Evolutionary conservation across 2,329 filamentous ascomycete genomes (phyloP).

Genomic region (Penicillium thymicola): DNA sequence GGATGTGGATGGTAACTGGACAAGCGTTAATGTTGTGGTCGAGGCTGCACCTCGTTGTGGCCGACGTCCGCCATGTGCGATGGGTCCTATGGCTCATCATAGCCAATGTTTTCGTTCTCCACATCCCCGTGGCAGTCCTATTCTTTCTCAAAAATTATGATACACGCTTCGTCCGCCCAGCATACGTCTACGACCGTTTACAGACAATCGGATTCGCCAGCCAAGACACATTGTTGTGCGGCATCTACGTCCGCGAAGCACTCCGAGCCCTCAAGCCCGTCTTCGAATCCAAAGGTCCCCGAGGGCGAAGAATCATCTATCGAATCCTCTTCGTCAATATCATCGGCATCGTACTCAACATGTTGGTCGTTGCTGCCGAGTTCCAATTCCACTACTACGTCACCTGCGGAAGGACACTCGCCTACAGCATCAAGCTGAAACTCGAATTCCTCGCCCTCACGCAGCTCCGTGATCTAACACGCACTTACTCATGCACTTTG

Average conservation of each 20-base stretch:
- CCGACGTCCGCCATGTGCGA: conserved; percentile 30
- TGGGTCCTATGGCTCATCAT: conserved; percentile 44
- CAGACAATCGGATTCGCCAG: conserved; percentile 50
- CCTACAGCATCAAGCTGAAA: conserved; percentile 46
- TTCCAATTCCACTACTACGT: conserved; percentile 37
- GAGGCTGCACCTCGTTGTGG: conserved; percentile 43
- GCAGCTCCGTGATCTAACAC: conserved; percentile 33
- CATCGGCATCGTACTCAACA: conserved; percentile 40
- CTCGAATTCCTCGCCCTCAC: conserved; percentile 45
- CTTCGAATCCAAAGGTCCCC: conserved; percentile 38
- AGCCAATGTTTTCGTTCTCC: conserved; percentile 18
- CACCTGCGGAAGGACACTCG: conserved; percentile 36
- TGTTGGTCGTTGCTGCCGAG: conserved; percentile 33
- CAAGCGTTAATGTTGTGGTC: conserved; percentile 47
- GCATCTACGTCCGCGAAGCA: conserved; percentile 51
- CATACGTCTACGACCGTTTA: conserved; percentile 46
- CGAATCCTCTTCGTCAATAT: conserved; percentile 46
- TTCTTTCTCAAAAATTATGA: conserved; percentile 19
- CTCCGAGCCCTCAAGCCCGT: conserved; percentile 38
- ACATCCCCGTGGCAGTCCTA: neutral
- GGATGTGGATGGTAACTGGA: conserved; percentile 38
- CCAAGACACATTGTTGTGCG: conserved; percentile 52
- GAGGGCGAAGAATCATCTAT: conserved; percentile 39
- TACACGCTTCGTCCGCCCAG: neutral
- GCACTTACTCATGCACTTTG: conserved; percentile 9